A percentile compares a stretch with the other conserved stretches of the same genome.
Conservation (phyloP, 2,329 filamentous ascomycete species). For the Neurospora sp. region DNA sequence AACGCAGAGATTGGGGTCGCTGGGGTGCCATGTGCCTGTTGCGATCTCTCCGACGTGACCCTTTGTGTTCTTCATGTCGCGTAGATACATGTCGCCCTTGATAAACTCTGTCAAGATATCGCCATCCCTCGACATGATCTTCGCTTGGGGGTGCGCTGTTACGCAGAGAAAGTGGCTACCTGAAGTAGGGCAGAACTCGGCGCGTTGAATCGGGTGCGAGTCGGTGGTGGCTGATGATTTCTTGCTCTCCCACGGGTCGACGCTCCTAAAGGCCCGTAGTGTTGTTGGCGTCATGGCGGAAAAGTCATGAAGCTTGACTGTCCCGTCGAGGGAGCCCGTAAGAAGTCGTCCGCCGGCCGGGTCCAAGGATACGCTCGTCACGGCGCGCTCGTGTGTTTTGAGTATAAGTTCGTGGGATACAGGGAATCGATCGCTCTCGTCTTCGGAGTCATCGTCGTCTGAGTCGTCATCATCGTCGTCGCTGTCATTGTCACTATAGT, state of each 20-base stretch:
- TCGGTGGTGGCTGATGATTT: slow-evolving; percentile 59
- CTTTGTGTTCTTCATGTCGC: slow-evolving; percentile 96
- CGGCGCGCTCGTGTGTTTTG: slow-evolving; percentile 81
- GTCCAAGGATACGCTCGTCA: slow-evolving; percentile 78
- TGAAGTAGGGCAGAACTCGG: slow-evolving; percentile 75
- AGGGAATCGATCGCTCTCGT: slow-evolving; percentile 73
- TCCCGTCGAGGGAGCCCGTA: slow-evolving; percentile 86
- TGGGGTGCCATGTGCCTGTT: slow-evolving; percentile 83
- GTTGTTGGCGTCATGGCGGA: slow-evolving; percentile 92
- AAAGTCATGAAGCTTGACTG: slow-evolving; percentile 88
- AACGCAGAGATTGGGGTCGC: slow-evolving; percentile 71
- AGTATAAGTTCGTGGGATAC: slow-evolving; percentile 87
- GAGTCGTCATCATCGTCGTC: slow-evolving; percentile 36
- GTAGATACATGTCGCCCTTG: slow-evolving; percentile 96
- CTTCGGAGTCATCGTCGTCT: slow-evolving; percentile 49
- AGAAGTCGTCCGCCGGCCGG: slow-evolving; percentile 74
- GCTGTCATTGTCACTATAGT: slow-evolving; percentile 35
- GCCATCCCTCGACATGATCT: slow-evolving; percentile 81
- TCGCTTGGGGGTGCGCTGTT: slow-evolving; percentile 80
- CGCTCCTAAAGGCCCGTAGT: slow-evolving; percentile 81
- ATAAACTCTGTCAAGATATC: slow-evolving; percentile 78
- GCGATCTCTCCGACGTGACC: slow-evolving; percentile 90
- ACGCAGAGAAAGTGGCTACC: slow-evolving; percentile 77
- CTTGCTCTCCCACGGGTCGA: slow-evolving; percentile 79
- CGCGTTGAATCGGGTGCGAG: slow-evolving; percentile 78